Evolutionary conservation across 2,329 filamentous ascomycete species (phyloP), one percentile per base, ranked within the genome.

Genomic region (Verticillium nubilum): DNA sequence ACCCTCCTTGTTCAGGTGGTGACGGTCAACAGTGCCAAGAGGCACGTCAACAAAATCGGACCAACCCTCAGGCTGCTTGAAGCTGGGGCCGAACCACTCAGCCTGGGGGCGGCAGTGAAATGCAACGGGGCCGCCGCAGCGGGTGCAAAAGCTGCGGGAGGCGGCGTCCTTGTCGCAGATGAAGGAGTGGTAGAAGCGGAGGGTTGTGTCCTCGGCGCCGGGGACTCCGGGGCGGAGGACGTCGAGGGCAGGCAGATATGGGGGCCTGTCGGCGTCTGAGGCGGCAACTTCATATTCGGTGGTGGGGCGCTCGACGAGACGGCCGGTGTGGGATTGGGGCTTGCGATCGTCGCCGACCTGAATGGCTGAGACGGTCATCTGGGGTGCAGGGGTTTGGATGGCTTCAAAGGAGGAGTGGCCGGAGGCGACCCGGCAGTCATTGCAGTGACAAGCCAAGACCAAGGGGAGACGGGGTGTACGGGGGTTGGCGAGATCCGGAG

Each of bases 141-240:
- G 67, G 0, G 63, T 63, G 23, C 68, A 70, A 54, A 70, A 70
- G 50, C 60, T 63, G 12, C 68, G 67, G 0, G 68, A 68, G 37
- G 47, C 52, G 26, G n/a, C 31, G 0, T 56, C 58, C 4, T 54
- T 33, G 23, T 60, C 57, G 37, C 65, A 65, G n/a, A 59, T 56
- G 2, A n/a, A 33, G 33, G 62, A 62, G 54, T 69, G 68, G 52
- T 63, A 69, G 63, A 67, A 70, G n/a, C 67, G 62, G 13, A 69
- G 47, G 64, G 65, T 68, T 6, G 63, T 64, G 42, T 59, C 56
- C 37, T 53, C 60, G 47, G 63, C 58, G 1, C 56, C 55, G 35
- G 27, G 13, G 31, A 58, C 29, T 13, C 50, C 53, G 9, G 65
- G 62, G 4, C 60, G 59, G 5, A 68, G 52, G 23, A 66, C 58